Conservation (phyloP, 2,329 filamentous ascomycete genomes). For the Samsoniella hepiali region DNA sequence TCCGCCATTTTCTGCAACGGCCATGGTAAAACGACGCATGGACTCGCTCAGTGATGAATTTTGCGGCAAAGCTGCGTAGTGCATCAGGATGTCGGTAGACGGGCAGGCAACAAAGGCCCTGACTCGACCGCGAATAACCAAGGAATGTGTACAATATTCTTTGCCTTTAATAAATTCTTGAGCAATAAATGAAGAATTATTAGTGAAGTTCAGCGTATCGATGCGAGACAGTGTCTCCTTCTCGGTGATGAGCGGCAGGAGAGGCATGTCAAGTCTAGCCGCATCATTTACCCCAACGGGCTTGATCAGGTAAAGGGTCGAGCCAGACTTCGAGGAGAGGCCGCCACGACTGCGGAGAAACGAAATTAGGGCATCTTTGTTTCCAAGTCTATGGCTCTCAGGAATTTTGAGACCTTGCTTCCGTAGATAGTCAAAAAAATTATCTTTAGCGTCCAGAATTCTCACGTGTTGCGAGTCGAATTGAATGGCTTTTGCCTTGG, state of each 20-base stretch:
- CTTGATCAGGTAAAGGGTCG: conserved; percentile 61
- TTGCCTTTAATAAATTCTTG: conserved; percentile 62
- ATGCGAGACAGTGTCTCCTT: conserved; percentile 57
- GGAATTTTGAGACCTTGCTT: conserved; percentile 53
- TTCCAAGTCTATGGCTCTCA: conserved; percentile 51
- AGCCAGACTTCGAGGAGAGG: conserved; percentile 24
- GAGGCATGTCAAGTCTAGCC: conserved; percentile 58
- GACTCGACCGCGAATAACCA: conserved; percentile 63
- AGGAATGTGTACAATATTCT: conserved; percentile 69
- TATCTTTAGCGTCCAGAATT: conserved; percentile 61
- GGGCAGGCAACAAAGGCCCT: conserved; percentile 65
- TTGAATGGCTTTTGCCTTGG: conserved; percentile 60
- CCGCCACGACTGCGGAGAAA: conserved; percentile 42
- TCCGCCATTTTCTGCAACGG: conserved; percentile 51
- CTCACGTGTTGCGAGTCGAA: conserved; percentile 55
- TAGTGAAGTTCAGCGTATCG: conserved; percentile 38
- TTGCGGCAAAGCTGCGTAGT: conserved; percentile 58
- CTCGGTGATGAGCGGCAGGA: conserved; percentile 55
- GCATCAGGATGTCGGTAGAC: conserved; percentile 60
- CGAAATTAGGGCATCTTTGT: conserved; percentile 47
- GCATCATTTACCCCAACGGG: conserved; percentile 60
- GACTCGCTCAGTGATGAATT: conserved; percentile 52
- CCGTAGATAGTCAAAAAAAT: conserved; percentile 58
- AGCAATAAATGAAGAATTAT: conserved; percentile 55
- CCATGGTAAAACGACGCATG: conserved; percentile 63